Evolutionary conservation across 2,329 filamentous ascomycete genomes (phyloP).

Genomic region (Aspergillus transmontanensis): DNA sequence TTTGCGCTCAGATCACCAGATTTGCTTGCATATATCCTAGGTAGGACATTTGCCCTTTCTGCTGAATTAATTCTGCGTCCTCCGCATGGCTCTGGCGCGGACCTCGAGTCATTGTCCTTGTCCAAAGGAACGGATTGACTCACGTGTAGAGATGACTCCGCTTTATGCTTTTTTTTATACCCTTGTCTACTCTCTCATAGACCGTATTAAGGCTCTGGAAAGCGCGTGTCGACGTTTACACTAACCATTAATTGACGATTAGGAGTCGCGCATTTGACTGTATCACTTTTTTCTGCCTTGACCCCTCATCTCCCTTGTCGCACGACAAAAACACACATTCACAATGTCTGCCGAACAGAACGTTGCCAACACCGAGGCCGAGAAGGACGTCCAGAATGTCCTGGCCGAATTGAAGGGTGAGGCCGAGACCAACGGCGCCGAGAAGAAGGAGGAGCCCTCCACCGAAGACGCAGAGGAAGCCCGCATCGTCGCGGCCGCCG

Average conservation of each 20-base stretch:
- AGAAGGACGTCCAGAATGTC: constrained; percentile 50
- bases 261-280: constrained; percentile 1
- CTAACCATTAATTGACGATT: neutral
- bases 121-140: neutral
- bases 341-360: constrained; percentile 44
- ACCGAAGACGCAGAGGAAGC: constrained; percentile 39
- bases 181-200: neutral
- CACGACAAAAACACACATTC: constrained; percentile 8
- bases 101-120: neutral
- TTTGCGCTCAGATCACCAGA: neutral
- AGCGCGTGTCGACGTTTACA: neutral
- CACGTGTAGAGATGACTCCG: neutral
- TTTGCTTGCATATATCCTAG: neutral
- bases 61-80: neutral
- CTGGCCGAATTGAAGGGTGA: constrained; percentile 49
- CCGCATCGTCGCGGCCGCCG: constrained; percentile 41
- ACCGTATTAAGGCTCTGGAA: neutral
- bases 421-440: constrained; percentile 17
- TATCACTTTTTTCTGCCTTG: neutral
- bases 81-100: neutral
- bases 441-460: constrained; percentile 23
- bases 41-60: neutral
- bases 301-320: constrained; percentile 3
- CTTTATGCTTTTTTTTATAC: neutral
- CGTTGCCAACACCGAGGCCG: constrained; percentile 44